Evolutionary conservation across 305 asterid species (phyloP), one percentile per base, ranked within the genome.

Genomic region (Solanum chacoense): DNA sequence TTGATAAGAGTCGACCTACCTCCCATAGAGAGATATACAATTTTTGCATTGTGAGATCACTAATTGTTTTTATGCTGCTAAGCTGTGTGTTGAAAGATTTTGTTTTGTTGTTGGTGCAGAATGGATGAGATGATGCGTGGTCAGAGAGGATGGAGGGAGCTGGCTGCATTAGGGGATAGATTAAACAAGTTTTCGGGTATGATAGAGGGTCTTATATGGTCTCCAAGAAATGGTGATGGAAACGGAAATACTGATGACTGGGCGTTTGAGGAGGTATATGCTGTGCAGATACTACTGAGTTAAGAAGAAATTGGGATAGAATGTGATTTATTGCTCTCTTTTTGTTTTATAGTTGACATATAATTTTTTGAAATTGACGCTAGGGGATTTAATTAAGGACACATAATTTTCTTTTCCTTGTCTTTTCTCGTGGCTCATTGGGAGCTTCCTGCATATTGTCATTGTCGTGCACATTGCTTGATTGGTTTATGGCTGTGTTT

Each of bases 121-220:
- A 97, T 96, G 99, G 99, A 97, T 94, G 99, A 97, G 94, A 97
- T 97, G 99, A 97, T 97, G 99, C 94, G 95, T 81, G 99, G 99
- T 28, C 99, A 97, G 92, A 94, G 98, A 90, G 99, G 99, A 78
- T 97, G 99, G 99, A 94, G 99, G 92, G 99, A 97, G 90, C 91
- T 97, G 92, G 99, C 99, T 88, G 91, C 95, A 38, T 93, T 96
- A 77, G 99, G 99, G 86, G 98, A 97, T 92, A 97, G 94, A 93
- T 90, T 96, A 63, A 94, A 96, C 93, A 95, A 94, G 94, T 95
- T 97, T 87, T 91, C 93, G 81, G 99, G 99, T 90, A 94, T 96
- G 96, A 95, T 97, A 84, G 99, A 97, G 93, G 98, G 99, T 90
- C 87, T 97, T n/a, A 95, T 96, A 86, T 97, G 99, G 99, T 97